These are phyloP conservation scores for Polytrichum commune DNA, from an alignment of 225 moss, liverwort and hornwort species.

Conservation along the genomic window DNA sequence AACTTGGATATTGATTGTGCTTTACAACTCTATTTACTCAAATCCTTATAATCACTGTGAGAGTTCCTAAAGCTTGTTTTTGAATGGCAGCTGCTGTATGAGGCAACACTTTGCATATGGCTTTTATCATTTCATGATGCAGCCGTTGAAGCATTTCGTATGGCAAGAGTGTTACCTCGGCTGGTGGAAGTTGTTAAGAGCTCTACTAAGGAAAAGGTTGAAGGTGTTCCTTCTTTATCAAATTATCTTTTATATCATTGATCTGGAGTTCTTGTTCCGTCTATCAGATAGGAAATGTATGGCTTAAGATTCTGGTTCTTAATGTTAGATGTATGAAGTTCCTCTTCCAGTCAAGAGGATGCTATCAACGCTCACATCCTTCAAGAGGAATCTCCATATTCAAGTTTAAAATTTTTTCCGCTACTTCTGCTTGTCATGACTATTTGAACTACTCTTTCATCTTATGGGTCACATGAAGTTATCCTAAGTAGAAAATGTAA, in stretches of 20 bases:
- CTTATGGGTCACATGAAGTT: neutral
- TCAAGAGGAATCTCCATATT: no score
- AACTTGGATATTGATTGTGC: no score
- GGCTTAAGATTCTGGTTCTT: no score
- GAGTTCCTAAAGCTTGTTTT: neutral
- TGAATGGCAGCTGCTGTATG: constrained; percentile 79
- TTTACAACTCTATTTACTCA: neutral
- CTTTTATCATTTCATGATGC: constrained; percentile 81
- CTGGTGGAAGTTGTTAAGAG: constrained; percentile 82
- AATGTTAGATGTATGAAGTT: no score
- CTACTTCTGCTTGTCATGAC: no score
- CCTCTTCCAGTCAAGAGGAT: no score
- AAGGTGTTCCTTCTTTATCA: neutral
- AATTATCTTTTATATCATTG: neutral
- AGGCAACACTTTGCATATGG: constrained; percentile 78
- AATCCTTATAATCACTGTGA: neutral
- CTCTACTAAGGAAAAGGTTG: constrained; percentile 95
- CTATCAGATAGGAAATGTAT: no score
- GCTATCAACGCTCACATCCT: no score
- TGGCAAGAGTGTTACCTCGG: constrained; percentile 55
- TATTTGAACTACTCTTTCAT: neutral
- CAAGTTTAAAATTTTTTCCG: no score
- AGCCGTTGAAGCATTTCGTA: constrained; percentile 64
- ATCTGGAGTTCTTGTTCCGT: no score
- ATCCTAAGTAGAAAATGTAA: neutral